Conservation (phyloP, 1,284 basidiomycete genomes). For the Trichosporon faecale region DNA sequence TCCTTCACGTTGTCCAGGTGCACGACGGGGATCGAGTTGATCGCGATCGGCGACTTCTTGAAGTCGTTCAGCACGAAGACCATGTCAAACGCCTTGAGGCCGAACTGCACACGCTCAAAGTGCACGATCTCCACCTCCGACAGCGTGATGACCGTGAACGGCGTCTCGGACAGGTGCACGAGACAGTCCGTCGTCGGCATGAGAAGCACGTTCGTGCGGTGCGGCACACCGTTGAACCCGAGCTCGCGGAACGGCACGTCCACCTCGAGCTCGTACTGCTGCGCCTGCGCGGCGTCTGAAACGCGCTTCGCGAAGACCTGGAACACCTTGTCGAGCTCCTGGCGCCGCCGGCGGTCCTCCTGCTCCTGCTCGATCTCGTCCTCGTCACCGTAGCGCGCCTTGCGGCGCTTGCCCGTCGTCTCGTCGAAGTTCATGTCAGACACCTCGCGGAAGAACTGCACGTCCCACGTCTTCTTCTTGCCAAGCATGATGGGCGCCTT, state of each 20-base stretch:
- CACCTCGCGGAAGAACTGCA: conserved; percentile 98
- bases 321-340: conserved; percentile 91
- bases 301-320: conserved; percentile 91
- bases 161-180: conserved; percentile 90
- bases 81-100: conserved; percentile 95
- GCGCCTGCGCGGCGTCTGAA: conserved; percentile 68
- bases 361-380: conserved; percentile 99
- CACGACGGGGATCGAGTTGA: conserved; percentile 88
- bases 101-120: conserved; percentile 94
- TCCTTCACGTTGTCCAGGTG: conserved; percentile 95
- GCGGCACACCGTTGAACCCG: conserved; percentile 95
- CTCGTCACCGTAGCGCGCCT: conserved; percentile 95
- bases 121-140: conserved; percentile 95
- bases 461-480: conserved; percentile 95
- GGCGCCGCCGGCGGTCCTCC: conserved; percentile 85
- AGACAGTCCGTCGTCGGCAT: conserved; percentile 97
- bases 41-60: conserved; percentile 82
- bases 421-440: conserved; percentile 98
- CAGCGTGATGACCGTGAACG: conserved; percentile 93
- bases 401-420: conserved; percentile 88
- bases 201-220: conserved; percentile 87
- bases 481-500: conserved; percentile 97
- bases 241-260: conserved; percentile 97
- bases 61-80: conserved; percentile 97
- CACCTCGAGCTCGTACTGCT: conserved; percentile 78